These are phyloP conservation scores for Sporothrix mexicana DNA, from an alignment of 2,329 filamentous ascomycete genomes.

Conservation along the genomic window DNA sequence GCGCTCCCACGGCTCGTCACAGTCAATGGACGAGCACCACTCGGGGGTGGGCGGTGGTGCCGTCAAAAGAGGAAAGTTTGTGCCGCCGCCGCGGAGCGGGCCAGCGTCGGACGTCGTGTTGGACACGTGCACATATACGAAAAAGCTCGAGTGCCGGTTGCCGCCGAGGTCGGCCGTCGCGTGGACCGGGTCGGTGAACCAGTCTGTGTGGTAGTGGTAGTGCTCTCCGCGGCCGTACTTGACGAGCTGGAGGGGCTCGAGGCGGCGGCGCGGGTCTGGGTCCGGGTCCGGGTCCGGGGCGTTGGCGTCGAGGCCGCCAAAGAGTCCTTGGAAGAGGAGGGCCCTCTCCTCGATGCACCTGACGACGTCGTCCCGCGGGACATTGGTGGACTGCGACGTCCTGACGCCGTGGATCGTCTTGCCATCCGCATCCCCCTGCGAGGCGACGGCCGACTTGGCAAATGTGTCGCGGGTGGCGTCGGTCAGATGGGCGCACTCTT, in stretches of 20 bases:
- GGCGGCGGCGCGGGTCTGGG: too few species aligned
- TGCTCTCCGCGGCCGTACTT: slow-evolving; percentile 53
- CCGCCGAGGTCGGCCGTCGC: slow-evolving; percentile 50
- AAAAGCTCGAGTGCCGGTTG: slow-evolving; percentile 55
- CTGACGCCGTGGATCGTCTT: slow-evolving; percentile 48
- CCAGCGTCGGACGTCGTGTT: background rate
- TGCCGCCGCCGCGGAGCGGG: slow-evolving; percentile 51
- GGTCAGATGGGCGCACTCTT: slow-evolving; percentile 52
- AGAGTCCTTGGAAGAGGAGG: slow-evolving; percentile 54
- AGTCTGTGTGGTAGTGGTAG: slow-evolving; percentile 59
- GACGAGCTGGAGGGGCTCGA: slow-evolving; percentile 57
- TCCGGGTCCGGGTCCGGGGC: too few species aligned
- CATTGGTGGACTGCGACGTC: slow-evolving; percentile 54
- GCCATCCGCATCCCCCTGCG: slow-evolving; percentile 38
- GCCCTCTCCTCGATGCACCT: slow-evolving; percentile 56
- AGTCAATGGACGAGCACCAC: slow-evolving; percentile 56
- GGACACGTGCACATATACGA: slow-evolving; percentile 52
- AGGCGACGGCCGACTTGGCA: slow-evolving; percentile 50
- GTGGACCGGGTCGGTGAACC: slow-evolving; percentile 51
- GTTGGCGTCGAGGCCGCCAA: too few species aligned
- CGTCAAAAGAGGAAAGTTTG: slow-evolving; percentile 54
- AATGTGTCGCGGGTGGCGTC: slow-evolving; percentile 54
- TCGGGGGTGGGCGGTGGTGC: slow-evolving; percentile 43
- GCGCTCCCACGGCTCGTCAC: slow-evolving; percentile 54
- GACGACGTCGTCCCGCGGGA: slow-evolving; percentile 51